Base-by-base conservation (phyloP, 2,329 filamentous ascomycete species). In the Biscogniauxia sp. region DNA sequence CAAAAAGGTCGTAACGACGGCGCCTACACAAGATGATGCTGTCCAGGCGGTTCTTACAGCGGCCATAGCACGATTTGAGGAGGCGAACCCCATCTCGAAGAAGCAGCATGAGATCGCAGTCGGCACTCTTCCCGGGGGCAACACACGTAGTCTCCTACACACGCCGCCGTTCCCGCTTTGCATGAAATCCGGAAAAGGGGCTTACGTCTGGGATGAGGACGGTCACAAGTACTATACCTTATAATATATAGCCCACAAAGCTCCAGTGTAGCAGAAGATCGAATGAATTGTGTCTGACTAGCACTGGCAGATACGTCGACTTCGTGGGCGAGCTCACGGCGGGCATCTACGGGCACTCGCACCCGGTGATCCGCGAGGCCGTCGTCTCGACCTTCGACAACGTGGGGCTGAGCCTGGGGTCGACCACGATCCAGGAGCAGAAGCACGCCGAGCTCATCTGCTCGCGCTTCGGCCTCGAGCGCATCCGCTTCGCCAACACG, bases 261-360 rank as follows among this genome's bases (percentile, higher is more conserved):
- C 15, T 32, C n/a, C 20, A 9, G 20, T 20, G 5, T 17, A 8
- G 8, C n/a, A 1, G 20, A 19, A 15, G 50, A 20, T 8, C 8
- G 50, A 7, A 15, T 3, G 20, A 20, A 17, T 20, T 20, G 50
- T 1, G 50, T 13, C 50, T 52, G 19, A 52, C 50, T 7, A 19
- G 50, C 49, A 19, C 50, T 11, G 50, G 50, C 28, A 79, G 76
- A 51, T 88, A 88, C 69, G 75, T 80, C 15, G 87, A 91, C 66
- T 77, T 90, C 7, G 76, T 87, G 1, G 82, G 83, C 37, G 88
- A 90, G 71, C 85, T 85, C 67, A 85, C 84, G 0, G 88, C 88
- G 1, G 86, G 84, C 1, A 77, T 91, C 13, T 89, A 84, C 68
- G 88, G 88, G 0, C 88, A 91, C 73, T 87, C 84, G 1, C 79